Conservation (phyloP, 163 green algal genomes). For the Chlorella variabilis region DNA sequence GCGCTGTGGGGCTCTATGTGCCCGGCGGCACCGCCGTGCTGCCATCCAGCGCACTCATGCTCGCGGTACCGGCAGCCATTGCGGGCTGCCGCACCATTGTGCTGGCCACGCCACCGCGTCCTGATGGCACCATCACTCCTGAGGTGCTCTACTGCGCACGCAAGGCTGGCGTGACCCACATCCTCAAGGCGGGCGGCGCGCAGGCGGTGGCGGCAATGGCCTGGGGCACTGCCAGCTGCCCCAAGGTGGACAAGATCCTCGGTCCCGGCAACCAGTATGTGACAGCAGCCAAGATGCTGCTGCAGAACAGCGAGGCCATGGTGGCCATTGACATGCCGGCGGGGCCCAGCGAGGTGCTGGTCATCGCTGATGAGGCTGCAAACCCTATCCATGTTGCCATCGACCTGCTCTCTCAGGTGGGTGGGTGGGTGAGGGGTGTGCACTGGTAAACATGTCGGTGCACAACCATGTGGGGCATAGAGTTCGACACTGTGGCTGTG, state of each 20-base stretch:
- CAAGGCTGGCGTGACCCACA: conserved; percentile 96
- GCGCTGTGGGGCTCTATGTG: conserved; percentile 95
- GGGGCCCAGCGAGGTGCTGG: conserved; percentile 94
- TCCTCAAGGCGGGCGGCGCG: conserved; percentile 95
- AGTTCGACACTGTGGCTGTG: too few species aligned
- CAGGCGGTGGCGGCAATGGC: conserved; percentile 96
- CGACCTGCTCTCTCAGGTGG: conserved; percentile 93
- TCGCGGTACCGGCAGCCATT: conserved; percentile 92
- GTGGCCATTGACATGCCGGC: conserved; percentile 98
- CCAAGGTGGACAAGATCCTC: conserved; percentile 98
- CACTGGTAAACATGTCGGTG: background rate
- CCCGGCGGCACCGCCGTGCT: conserved; percentile 97
- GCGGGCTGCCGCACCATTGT: conserved; percentile 96
- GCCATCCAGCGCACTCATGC: conserved; percentile 92
- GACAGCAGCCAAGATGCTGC: conserved; percentile 97
- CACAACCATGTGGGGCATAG: too few species aligned
- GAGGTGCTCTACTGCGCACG: conserved; percentile 97
- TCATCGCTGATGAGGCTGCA: conserved; percentile 90
- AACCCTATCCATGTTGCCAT: conserved; percentile 84
- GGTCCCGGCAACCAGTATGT: conserved; percentile 99
- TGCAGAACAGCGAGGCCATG: conserved; percentile 81
- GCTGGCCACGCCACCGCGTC: conserved; percentile 91
- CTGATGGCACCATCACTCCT: conserved; percentile 88
- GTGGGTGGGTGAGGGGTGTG: background rate
- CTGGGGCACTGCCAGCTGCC: conserved; percentile 91